phyloP scores from a whole-genome alignment of 2,329 filamentous ascomycete species.

The Pseudonectria foliicola region DNA sequence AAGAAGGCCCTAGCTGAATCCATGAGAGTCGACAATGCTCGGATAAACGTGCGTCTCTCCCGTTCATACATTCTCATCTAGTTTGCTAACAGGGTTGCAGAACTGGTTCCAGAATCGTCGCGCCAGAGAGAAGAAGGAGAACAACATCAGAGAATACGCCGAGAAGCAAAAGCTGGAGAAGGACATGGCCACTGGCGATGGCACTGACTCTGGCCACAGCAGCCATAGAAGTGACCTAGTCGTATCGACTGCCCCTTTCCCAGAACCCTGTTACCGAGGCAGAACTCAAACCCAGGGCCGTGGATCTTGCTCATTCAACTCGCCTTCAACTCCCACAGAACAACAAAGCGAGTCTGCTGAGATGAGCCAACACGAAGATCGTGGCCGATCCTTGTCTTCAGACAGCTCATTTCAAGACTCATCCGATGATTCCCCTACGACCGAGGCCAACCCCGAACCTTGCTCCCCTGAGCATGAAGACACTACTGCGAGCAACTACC shows the following conservation, averaged over 20 bases:
- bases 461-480: constrained; percentile 2
- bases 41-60: constrained; percentile 49
- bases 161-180: constrained; percentile 32
- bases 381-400: constrained; percentile 16
- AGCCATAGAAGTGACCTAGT: constrained; percentile 30
- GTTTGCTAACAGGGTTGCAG: constrained; percentile 34
- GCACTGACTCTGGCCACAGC: constrained; percentile 19
- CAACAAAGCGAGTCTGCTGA: constrained; percentile 21
- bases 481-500: constrained; percentile 1
- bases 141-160: constrained; percentile 40
- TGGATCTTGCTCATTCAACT: constrained; percentile 2
- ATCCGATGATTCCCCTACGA: constrained; percentile 11
- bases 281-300: constrained; percentile 5
- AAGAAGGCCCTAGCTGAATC: constrained; percentile 55
- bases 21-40: constrained; percentile 55
- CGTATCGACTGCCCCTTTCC: constrained; percentile 35
- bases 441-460: constrained; percentile 2
- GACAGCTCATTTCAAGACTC: constrained; percentile 12
- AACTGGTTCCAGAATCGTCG: constrained; percentile 65
- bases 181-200: constrained; percentile 20
- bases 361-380: constrained; percentile 19
- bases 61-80: background rate
- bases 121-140: constrained; percentile 58
- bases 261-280: constrained; percentile 19
- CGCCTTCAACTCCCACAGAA: constrained; percentile 13